A percentile compares a stretch with the other conserved stretches of the same genome.
These are phyloP conservation scores for Lentinula boryana DNA, from an alignment of 768 basidiomycete species.

Conservation along the genomic window DNA sequence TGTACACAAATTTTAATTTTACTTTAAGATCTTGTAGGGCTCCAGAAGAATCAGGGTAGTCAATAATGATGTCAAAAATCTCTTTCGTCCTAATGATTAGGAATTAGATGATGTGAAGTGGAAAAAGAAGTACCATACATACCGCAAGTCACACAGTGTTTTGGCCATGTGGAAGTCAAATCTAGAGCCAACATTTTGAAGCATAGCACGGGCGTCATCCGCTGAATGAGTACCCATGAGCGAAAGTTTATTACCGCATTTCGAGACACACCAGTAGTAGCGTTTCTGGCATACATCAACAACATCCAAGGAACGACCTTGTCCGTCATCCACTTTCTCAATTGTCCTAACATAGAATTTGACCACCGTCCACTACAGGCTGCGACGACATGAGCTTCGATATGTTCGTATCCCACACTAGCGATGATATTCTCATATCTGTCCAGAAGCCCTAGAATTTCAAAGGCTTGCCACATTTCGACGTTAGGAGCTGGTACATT, in stretches of 20 bases:
- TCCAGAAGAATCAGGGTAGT: conserved; percentile 82
- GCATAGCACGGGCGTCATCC: conserved; percentile 64
- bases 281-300: conserved; percentile 67
- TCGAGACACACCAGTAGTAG: conserved; percentile 40
- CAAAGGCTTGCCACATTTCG: conserved; percentile 54
- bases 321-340: conserved; percentile 74
- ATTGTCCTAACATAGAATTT: conserved; percentile 49
- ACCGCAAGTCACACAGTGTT: conserved; percentile 84
- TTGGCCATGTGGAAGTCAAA: conserved; percentile 95
- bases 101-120: not conserved
- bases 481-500: conserved; percentile 14
- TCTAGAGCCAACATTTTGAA: conserved; percentile 72
- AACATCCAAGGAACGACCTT: conserved; percentile 85
- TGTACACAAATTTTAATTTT: not conserved
- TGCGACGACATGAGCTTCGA: conserved; percentile 65
- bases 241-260: not conserved
- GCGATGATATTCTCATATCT: conserved; percentile 82
- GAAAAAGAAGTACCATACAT: conserved; percentile 14
- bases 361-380: conserved; percentile 70
- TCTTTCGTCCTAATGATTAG: conserved; percentile 52
- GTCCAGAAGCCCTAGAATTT: conserved; percentile 68
- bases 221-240: conserved; percentile 29
- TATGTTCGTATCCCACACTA: conserved; percentile 79
- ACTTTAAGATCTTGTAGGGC: conserved; percentile 87
- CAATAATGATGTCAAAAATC: conserved; percentile 94